These are phyloP conservation scores for Metschnikowia noctiluminum DNA, from an alignment of 805 yeast species.

Conservation along the genomic window DNA sequence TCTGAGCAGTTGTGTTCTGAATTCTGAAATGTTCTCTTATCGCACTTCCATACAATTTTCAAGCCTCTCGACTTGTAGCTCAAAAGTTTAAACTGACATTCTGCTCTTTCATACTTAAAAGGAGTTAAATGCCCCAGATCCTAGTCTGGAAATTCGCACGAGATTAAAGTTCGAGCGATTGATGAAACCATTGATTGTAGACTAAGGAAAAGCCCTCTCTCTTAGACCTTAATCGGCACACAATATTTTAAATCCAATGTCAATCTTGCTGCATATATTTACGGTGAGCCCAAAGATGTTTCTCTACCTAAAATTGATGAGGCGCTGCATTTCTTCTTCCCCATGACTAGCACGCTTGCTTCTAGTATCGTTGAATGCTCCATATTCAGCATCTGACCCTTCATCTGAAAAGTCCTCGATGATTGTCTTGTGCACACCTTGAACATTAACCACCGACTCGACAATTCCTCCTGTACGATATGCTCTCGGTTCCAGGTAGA, in stretches of 20 bases:
- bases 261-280: background rate
- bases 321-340: slow-evolving; percentile 18
- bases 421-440: slow-evolving; percentile 82
- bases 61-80: too few species aligned
- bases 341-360: slow-evolving; percentile 10
- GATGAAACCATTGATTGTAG: too few species aligned
- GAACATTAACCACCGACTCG: slow-evolving; percentile 77
- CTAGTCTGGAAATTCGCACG: too few species aligned
- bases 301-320: slow-evolving; percentile 11
- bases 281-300: background rate
- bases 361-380: slow-evolving; percentile 8
- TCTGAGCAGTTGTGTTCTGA: too few species aligned
- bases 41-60: too few species aligned
- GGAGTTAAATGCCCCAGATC: too few species aligned
- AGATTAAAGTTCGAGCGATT: too few species aligned
- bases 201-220: too few species aligned
- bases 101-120: too few species aligned
- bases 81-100: too few species aligned
- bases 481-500: slow-evolving; percentile 31
- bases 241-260: background rate
- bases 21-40: too few species aligned
- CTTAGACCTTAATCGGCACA: too few species aligned
- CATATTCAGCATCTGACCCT: slow-evolving; percentile 19
- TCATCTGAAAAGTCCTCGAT: slow-evolving; percentile 63
- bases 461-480: slow-evolving; percentile 63